Evolutionary conservation across 2,329 filamentous ascomycete species (phyloP).

Genomic region (Ophiostoma himal-ulmi): DNA sequence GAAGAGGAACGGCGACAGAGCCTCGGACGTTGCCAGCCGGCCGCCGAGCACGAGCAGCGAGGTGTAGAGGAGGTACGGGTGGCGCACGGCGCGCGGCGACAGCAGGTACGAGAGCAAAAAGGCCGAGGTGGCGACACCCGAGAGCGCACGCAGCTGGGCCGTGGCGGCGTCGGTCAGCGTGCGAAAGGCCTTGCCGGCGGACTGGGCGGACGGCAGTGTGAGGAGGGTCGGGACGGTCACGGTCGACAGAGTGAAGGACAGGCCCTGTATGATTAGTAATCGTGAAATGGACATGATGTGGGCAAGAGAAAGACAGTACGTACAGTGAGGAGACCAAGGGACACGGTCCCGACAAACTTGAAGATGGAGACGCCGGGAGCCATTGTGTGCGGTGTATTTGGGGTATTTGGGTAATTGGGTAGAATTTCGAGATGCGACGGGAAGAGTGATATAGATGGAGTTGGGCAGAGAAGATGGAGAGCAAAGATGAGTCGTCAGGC

Average conservation of each 20-base stretch:
- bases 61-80: slow-evolving; percentile 89
- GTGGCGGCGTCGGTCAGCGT: slow-evolving; percentile 59
- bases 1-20: slow-evolving; percentile 43
- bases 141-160: slow-evolving; percentile 60
- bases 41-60: slow-evolving; percentile 62
- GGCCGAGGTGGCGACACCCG: slow-evolving; percentile 61
- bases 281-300: neutral
- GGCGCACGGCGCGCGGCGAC: slow-evolving; percentile 67
- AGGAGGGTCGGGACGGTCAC: slow-evolving; percentile 76
- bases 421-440: neutral
- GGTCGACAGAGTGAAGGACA: slow-evolving; percentile 76
- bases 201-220: slow-evolving; percentile 67
- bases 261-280: slow-evolving; percentile 53
- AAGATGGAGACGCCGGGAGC: slow-evolving; percentile 66
- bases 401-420: neutral
- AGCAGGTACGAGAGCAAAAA: slow-evolving; percentile 73
- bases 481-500: neutral
- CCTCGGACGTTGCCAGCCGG: slow-evolving; percentile 46
- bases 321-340: slow-evolving; percentile 82
- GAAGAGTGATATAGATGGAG: neutral
- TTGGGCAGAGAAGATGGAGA: neutral
- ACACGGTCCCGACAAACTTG: slow-evolving; percentile 91
- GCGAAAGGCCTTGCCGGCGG: slow-evolving; percentile 64
- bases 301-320: slow-evolving; percentile 39
- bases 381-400: slow-evolving; percentile 40